phyloP scores from a whole-genome alignment of 208 protist genomes.

The Leishmania tropica region DNA sequence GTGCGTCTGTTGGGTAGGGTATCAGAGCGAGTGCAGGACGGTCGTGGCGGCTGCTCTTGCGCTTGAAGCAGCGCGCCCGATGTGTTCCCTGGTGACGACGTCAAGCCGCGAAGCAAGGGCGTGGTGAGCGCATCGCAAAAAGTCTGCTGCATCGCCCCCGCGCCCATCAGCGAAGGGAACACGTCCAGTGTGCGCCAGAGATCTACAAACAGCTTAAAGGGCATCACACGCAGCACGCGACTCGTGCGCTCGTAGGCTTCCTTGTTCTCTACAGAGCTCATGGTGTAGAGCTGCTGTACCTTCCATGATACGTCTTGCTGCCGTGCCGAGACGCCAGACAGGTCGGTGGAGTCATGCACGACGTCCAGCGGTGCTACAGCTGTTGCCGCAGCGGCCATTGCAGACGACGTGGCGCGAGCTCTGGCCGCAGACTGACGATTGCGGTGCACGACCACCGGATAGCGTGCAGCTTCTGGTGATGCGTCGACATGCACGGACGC shows the following conservation, averaged over 20 bases:
- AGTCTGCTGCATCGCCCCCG: constrained; percentile 44
- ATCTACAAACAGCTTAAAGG: constrained; percentile 49
- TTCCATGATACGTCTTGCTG: constrained; percentile 44
- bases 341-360: neutral
- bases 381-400: constrained; percentile 2
- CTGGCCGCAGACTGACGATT: neutral
- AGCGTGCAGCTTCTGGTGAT: neutral
- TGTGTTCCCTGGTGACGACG: neutral
- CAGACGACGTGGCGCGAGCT: neutral
- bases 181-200: constrained; percentile 67
- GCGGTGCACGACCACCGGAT: neutral
- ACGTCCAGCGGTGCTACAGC: neutral
- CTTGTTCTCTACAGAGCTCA: constrained; percentile 28
- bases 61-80: neutral
- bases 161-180: constrained; percentile 58
- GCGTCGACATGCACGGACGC: neutral
- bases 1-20: neutral
- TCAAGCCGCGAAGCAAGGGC: constrained; percentile 42
- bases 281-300: constrained; percentile 34
- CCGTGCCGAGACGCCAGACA: constrained; percentile 11
- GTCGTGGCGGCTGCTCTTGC: neutral
- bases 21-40: neutral
- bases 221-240: constrained; percentile 31
- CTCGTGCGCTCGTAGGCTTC: constrained; percentile 24
- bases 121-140: constrained; percentile 58